Base-by-base conservation (phyloP, 139 green algal genomes). In the Gonium pectorale region DNA sequence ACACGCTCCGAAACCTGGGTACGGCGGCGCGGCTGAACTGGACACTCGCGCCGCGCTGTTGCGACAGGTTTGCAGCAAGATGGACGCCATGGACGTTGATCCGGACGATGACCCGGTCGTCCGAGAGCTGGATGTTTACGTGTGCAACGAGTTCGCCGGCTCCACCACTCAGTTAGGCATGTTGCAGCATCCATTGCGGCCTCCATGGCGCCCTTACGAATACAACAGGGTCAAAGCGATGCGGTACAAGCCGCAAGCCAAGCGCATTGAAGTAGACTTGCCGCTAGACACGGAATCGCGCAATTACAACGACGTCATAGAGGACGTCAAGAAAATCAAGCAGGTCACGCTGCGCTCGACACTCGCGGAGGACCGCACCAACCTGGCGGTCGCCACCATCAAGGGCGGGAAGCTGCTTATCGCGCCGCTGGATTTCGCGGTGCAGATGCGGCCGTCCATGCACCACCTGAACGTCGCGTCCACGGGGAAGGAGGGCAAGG, bases 391-490 rank as follows among this genome's bases (percentile, higher is more conserved):
- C 7, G 95, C 90, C 21, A 87, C 79, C 6, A 77, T 97, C 11
- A 73, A 92, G 24, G 92, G 89, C 27, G 88, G 94, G 56, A 89
- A 91, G 49, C 80, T 98, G 24, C 77, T 98, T 66, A 85, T 98
- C 21, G 80, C 93, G 67, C 94, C 96, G 5, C n/a, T 98, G 1
- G 87, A 96, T 31, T 94, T 94, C 52, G 91, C 89, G 2, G 66
- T 98, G 60, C 95, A 98, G 88, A 72, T 98, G 86, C 93, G 96
- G 9, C 96, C 95, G 38, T 86, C 89, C 15, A 74, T 97, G 85
- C 67, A 75, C 26, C 88, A 98, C 79, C 80, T 98, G 2, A 93
- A 95, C 70, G 79, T 86, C 3, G 43, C 82, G 0, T 41, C 49
- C 29, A 51, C 0, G 15, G 52, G 2, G 5, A 80, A 71, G 37